Evolutionary conservation across 306 rosid species (phyloP).

Genomic region (Citrullus amarus): DNA sequence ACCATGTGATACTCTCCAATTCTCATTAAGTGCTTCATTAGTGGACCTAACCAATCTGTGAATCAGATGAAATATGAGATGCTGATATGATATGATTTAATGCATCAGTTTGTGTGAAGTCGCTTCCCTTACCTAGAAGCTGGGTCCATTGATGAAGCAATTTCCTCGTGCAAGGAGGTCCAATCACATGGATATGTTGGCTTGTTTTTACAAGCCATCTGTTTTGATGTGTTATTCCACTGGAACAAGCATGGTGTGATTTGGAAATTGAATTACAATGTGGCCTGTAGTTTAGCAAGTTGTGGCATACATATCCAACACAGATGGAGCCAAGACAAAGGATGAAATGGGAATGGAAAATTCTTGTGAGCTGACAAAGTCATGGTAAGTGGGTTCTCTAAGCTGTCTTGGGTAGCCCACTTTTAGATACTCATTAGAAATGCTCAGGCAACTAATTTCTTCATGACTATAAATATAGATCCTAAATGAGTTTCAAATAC

Average conservation of each 20-base stretch:
- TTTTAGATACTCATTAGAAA: not conserved
- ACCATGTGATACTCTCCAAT: slow-evolving; percentile 2
- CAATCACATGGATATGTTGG: not conserved
- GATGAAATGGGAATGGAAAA: not conserved
- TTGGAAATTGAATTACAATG: not conserved
- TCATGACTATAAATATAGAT: not conserved
- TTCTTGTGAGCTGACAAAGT: not conserved
- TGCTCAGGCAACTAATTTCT: not conserved
- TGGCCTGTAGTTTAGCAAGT: not conserved
- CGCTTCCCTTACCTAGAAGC: not conserved
- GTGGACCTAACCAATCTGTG: not conserved
- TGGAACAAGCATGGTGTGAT: not conserved
- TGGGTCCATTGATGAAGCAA: not conserved
- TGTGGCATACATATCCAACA: not conserved
- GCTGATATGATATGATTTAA: not conserved
- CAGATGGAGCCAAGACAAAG: not conserved
- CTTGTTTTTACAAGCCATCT: not conserved
- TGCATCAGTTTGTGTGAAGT: not conserved
- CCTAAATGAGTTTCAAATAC: not conserved
- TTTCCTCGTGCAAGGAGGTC: not conserved
- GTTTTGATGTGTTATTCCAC: not conserved
- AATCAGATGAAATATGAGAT: not conserved
- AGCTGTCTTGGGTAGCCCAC: not conserved
- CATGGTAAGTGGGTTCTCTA: not conserved
- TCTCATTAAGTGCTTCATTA: not conserved